Base-by-base conservation (phyloP, 2,329 filamentous ascomycete genomes). In the Talaromyces sp. region DNA sequence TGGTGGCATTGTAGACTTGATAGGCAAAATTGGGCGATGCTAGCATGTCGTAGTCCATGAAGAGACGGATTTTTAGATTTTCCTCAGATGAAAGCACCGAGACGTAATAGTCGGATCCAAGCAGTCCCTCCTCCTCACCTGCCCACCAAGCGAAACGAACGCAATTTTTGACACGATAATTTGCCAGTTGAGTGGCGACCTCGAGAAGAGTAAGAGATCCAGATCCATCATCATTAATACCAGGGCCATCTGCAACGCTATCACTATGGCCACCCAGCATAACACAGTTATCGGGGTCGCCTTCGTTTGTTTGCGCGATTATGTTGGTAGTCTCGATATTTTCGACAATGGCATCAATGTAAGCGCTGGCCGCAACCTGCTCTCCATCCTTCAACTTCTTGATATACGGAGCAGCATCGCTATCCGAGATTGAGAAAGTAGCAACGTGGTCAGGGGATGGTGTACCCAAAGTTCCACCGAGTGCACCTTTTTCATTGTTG, bases 221-320 rank as follows among this genome's bases (percentile, higher is more conserved):
- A 3, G 86, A 87, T 53, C 89, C 89, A 67, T 92, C 88, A 66
- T 92, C 89, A 72, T 92, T 92, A 79, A 92, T 91, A 21, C 89
- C 89, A 1, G 85, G 85, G 0, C 85, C 85, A 3, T 78, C 81
- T 29, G 79, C 77, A 21, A 88, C 85, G 7, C 81, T 84, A 72
- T 88, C 85, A 19, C 80, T 81, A 72, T 88, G 85, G 2, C 80
- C 84, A 48, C 85, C 84, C 14, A 87, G 72, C 55, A 83, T 80
- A 53, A 88, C 76, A 35, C 83, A 77, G 67, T 87, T 85, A 63
- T 84, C 73, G 19, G 82, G 80, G 69, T 87, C 82, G 50, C 85
- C 85, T 14, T 72, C 74, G 62, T 80, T 82, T 11, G 84, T 84
- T 65, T 85, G 81, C 5, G 85, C 86, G 62, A 88, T 80, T 46